Conservation (phyloP, 2,329 filamentous ascomycete species). For the Pyricularia sp. region DNA sequence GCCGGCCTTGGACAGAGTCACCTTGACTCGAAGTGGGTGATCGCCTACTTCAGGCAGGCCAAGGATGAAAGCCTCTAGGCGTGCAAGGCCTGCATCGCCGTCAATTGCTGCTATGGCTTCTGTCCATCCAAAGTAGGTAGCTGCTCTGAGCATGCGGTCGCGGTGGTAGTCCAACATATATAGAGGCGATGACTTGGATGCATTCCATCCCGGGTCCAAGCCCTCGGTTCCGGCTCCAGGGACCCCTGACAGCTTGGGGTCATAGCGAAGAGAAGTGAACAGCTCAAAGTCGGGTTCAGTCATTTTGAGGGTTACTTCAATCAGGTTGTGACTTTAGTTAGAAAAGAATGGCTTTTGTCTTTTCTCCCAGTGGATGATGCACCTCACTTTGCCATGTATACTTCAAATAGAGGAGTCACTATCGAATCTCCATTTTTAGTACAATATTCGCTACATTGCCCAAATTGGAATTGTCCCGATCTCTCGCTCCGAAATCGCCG, state of each 20-base stretch:
- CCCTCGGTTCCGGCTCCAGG: slow-evolving; percentile 24
- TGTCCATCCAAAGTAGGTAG: slow-evolving; percentile 46
- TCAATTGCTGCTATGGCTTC: slow-evolving; percentile 32
- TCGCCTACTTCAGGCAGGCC: slow-evolving; percentile 15
- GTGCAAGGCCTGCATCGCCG: slow-evolving; percentile 34
- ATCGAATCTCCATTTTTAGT: neutral
- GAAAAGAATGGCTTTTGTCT: neutral
- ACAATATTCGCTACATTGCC: neutral
- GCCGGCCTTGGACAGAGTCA: slow-evolving; percentile 43
- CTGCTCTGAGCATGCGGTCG: slow-evolving; percentile 63
- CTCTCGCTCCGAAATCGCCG: neutral
- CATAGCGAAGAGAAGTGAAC: slow-evolving; percentile 66
- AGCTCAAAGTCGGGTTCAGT: slow-evolving; percentile 41
- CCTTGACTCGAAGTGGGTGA: slow-evolving; percentile 39
- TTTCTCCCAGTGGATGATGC: neutral
- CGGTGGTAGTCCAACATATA: slow-evolving; percentile 76
- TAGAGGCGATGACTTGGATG: slow-evolving; percentile 46
- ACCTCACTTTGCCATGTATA: neutral
- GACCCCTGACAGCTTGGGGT: slow-evolving; percentile 42
- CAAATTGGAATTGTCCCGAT: neutral
- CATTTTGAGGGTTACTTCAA: slow-evolving; percentile 17
- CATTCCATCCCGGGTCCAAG: slow-evolving; percentile 41
- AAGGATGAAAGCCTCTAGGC: slow-evolving; percentile 29
- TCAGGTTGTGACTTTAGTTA: neutral
- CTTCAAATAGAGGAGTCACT: neutral